Percentiles rank a stretch among this genome's conserved stretches.
Evolutionary conservation across 495 filamentous ascomycete species (phyloP).

Genomic region (Hypomontagnella submonticulosa): DNA sequence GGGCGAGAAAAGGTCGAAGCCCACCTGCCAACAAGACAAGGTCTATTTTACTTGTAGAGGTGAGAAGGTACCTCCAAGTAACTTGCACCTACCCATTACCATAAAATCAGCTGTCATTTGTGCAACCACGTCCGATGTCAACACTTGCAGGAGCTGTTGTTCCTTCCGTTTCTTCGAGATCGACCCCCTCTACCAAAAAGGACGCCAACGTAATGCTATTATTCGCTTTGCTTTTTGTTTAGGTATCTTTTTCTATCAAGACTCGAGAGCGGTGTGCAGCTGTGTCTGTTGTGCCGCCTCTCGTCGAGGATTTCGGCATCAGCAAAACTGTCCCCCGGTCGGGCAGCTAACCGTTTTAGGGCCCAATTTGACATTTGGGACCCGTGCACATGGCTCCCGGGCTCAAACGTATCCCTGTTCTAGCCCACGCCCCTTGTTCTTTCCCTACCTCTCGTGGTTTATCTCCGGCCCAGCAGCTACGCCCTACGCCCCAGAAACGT

Average conservation of each 20-base stretch:
- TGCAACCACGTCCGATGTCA: no score
- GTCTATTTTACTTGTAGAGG: conserved; percentile 2
- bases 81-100: conserved; percentile 5
- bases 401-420: conserved; percentile 7
- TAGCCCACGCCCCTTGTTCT: conserved; percentile 7
- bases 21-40: neutral
- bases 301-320: neutral
- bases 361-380: conserved; percentile 24
- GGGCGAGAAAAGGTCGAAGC: neutral
- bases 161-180: no score
- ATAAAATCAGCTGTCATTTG: neutral
- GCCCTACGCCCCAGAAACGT: conserved; percentile 13
- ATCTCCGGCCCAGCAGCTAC: neutral
- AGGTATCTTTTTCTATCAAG: neutral
- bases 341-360: conserved; percentile 24
- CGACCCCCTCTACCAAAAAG: no score
- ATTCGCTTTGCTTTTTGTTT: conserved; percentile 9
- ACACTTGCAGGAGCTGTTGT: no score
- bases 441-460: conserved; percentile 13
- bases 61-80: conserved; percentile 2
- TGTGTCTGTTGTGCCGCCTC: neutral
- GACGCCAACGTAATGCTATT: neutral
- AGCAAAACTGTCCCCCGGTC: neutral
- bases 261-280: conserved; percentile 15
- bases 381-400: conserved; percentile 25